Evolutionary conservation across 2,329 filamentous ascomycete genomes (phyloP).

Genomic region (Penicillium palitans): DNA sequence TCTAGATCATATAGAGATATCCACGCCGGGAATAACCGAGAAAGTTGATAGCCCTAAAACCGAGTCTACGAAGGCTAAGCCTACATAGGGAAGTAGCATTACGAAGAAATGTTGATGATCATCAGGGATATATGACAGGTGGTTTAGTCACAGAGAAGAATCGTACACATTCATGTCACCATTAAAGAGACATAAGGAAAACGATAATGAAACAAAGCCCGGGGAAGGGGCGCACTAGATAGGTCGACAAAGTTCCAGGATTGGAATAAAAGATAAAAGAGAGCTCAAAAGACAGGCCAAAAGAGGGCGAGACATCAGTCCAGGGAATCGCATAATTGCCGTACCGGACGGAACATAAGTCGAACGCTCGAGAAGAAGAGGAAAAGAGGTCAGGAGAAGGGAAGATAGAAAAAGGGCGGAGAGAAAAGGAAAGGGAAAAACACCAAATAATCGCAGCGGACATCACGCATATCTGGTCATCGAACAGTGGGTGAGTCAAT

Average conservation of each 20-base stretch:
- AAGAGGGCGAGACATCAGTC: conserved; percentile 9
- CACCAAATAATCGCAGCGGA: conserved; percentile 22
- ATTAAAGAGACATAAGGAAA: conserved; percentile 25
- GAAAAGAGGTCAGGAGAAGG: conserved; percentile 8
- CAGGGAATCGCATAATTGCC: conserved; percentile 20
- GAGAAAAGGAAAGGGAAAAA: conserved; percentile 6
- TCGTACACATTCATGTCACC: conserved; percentile 31
- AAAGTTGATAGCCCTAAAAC: not conserved
- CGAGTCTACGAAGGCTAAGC: not conserved
- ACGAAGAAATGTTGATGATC: conserved; percentile 1
- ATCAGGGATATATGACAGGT: conserved; percentile 5
- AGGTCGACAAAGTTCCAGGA: conserved; percentile 19
- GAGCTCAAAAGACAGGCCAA: conserved; percentile 11
- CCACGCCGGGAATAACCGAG: not conserved
- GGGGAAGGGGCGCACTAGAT: conserved; percentile 2
- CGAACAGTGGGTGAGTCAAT: conserved; percentile 8
- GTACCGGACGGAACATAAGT: conserved; percentile 25
- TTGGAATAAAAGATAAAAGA: conserved; percentile 15
- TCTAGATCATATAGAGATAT: not conserved
- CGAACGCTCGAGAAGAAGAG: conserved; percentile 9
- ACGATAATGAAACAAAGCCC: conserved; percentile 15
- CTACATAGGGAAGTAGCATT: not conserved
- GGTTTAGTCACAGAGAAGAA: conserved; percentile 18
- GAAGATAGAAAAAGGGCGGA: conserved; percentile 3
- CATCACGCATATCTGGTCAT: conserved; percentile 24